Evolutionary conservation across 495 filamentous ascomycete genomes (phyloP).

Genomic region (Penicillium cinerascens): DNA sequence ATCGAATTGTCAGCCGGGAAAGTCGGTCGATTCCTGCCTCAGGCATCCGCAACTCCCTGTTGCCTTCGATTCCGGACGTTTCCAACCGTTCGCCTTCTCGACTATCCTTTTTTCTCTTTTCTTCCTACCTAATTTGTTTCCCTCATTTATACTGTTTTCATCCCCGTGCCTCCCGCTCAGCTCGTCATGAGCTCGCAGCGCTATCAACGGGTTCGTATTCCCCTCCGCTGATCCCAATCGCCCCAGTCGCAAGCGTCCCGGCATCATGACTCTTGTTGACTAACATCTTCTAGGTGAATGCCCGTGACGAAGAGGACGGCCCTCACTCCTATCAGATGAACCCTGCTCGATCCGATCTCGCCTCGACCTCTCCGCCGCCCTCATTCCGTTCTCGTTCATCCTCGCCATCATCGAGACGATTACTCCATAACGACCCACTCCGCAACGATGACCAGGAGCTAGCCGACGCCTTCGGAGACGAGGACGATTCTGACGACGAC

Average conservation of each 20-base stretch:
- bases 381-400: constrained; percentile 87
- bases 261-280: constrained; percentile 10
- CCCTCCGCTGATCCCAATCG: constrained; percentile 24
- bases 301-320: constrained; percentile 50
- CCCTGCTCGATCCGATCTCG: constrained; percentile 40
- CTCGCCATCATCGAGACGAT: constrained; percentile 59
- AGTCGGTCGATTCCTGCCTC: constrained; percentile 10
- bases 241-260: constrained; percentile 6
- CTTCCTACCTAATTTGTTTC: constrained; percentile 13
- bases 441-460: constrained; percentile 64
- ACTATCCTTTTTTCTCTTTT: constrained; percentile 12
- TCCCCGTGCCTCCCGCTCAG: constrained; percentile 30
- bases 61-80: constrained; percentile 20
- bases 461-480: constrained; percentile 82
- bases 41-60: constrained; percentile 18
- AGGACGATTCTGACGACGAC: constrained; percentile 68
- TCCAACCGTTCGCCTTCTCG: constrained; percentile 1
- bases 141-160: constrained; percentile 20
- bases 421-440: constrained; percentile 52
- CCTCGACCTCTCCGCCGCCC: constrained; percentile 84
- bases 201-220: constrained; percentile 73
- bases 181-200: constrained; percentile 73
- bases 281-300: constrained; percentile 45
- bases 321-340: constrained; percentile 40
- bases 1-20: not conserved